Base-by-base conservation (phyloP, 164 flowering plant genomes). In the Sextonia rubra region DNA sequence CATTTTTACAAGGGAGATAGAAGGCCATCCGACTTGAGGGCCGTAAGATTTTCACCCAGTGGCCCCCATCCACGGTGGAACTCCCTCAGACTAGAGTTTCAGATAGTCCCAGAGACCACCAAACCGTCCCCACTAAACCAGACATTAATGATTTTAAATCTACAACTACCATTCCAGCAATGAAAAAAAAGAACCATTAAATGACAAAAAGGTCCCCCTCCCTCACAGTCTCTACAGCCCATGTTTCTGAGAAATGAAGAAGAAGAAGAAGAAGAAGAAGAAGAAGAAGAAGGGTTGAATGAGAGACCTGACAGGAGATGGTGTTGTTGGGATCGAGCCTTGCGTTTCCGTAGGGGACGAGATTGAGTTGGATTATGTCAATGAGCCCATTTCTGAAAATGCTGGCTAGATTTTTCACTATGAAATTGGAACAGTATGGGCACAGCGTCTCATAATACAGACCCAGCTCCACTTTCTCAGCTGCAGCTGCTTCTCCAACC, bases 261-360 rank as follows among this genome's bases (percentile, higher is more conserved):
- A 14, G 68, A 49, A 23, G 22, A 22, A 14, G 22, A 47, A 58
- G 32, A 0, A 47, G 30, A 30, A n/a, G 20, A 60, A 27, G 23
- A 18, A 27, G 37, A 37, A 3, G 71, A 14, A 60, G 29, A 22
- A 17, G 18, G 25, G 22, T 20, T 29, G 24, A 58, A 25, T 49
- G 9, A 66, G 30, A 55, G 2, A 92, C 95, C 92, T 92, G 93
- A 74, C 97, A 92, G 75, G 48, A 25, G 78, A 89, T 76, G 67
- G 77, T 60, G 49, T 69, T 64, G 64, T 87, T 79, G 25, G 82
- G 18, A 23, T 61, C 20, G 52, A 89, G 4, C 68, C 65, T 71
- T 63, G 94, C 88, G 68, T 93, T 93, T 24, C 98, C 98, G 85
- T 90, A 91, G 15, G 98, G 98, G 32, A 89, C 76, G 62, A 93